Percentiles rank a stretch among this genome's conserved stretches.
phyloP scores from a whole-genome alignment of 495 filamentous ascomycete genomes.

The Neurospora cerealis region DNA sequence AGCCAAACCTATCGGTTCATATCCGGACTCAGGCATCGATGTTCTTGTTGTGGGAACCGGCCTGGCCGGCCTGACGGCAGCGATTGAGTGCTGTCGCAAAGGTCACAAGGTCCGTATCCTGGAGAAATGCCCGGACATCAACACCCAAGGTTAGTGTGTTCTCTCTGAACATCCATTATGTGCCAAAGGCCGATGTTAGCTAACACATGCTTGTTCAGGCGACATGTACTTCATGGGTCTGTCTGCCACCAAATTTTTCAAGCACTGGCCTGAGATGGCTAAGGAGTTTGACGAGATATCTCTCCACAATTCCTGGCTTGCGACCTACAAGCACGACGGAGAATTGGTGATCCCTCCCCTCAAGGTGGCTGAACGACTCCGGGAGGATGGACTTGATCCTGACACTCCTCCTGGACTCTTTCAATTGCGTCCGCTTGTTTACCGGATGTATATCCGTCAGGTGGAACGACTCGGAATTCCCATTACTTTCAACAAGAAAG shows the following conservation, averaged over 20 bases:
- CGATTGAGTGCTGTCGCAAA: slow-evolving; percentile 55
- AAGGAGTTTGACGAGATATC: slow-evolving; percentile 37
- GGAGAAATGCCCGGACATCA: slow-evolving; percentile 38
- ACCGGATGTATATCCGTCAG: slow-evolving; percentile 46
- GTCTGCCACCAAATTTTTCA: slow-evolving; percentile 38
- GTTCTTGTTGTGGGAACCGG: slow-evolving; percentile 55
- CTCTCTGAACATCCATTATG: background rate
- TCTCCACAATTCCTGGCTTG: slow-evolving; percentile 38
- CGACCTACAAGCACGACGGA: slow-evolving; percentile 44
- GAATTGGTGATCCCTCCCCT: slow-evolving; percentile 30
- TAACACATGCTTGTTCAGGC: slow-evolving; percentile 23
- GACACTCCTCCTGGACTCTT: slow-evolving; percentile 31
- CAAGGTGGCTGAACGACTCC: slow-evolving; percentile 32
- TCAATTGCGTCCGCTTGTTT: slow-evolving; percentile 42
- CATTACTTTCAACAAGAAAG: slow-evolving; percentile 43
- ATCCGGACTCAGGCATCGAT: slow-evolving; percentile 38
- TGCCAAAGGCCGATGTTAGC: background rate
- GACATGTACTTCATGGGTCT: slow-evolving; percentile 48
- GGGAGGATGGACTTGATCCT: slow-evolving; percentile 24
- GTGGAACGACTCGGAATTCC: slow-evolving; percentile 37
- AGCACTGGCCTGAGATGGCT: slow-evolving; percentile 46
- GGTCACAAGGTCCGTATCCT: slow-evolving; percentile 50
- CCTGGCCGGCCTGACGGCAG: slow-evolving; percentile 51
- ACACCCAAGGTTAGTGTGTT: slow-evolving; percentile 23
- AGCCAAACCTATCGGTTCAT: slow-evolving; percentile 28